Evolutionary conservation across 805 yeast genomes (phyloP).

Genomic region (Aciculoconidium aculeatum): DNA sequence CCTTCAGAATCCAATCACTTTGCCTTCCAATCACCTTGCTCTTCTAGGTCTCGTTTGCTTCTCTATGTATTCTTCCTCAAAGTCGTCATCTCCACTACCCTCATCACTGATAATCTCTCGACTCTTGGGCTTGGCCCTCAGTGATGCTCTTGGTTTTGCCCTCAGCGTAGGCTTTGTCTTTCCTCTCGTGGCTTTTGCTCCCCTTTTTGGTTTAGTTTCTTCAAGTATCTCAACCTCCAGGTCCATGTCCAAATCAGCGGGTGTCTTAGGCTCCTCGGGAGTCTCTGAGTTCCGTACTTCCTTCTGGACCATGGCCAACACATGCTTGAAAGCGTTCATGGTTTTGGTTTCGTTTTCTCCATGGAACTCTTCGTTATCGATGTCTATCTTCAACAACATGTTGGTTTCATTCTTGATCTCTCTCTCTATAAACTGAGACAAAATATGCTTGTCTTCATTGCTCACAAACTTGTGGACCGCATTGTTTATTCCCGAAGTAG

Average conservation of each 20-base stretch:
- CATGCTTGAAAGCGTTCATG: slow-evolving; percentile 33
- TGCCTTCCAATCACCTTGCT: slow-evolving; percentile 4
- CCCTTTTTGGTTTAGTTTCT: too few species aligned
- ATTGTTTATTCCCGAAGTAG: slow-evolving; percentile 66
- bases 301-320: slow-evolving; percentile 37
- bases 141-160: too few species aligned
- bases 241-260: slow-evolving; percentile 1
- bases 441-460: slow-evolving; percentile 73
- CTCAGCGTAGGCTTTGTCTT: too few species aligned
- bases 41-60: slow-evolving; percentile 2
- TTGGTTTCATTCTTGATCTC: slow-evolving; percentile 52
- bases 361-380: slow-evolving; percentile 32
- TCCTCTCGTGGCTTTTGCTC: slow-evolving; percentile 1
- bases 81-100: slow-evolving; percentile 1
- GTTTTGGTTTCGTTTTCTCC: slow-evolving; percentile 22
- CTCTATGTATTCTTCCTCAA: too few species aligned
- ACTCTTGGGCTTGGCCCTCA: slow-evolving; percentile 1
- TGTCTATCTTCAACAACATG: slow-evolving; percentile 39
- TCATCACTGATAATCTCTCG: slow-evolving; percentile 1
- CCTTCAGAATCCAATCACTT: too few species aligned
- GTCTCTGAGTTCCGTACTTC: background rate
- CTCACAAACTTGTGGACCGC: slow-evolving; percentile 71
- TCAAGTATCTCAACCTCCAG: too few species aligned
- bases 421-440: slow-evolving; percentile 54
- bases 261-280: background rate